Evolutionary conservation across 2,329 filamentous ascomycete species (phyloP).

Genomic region (Fusarium equiseti): DNA sequence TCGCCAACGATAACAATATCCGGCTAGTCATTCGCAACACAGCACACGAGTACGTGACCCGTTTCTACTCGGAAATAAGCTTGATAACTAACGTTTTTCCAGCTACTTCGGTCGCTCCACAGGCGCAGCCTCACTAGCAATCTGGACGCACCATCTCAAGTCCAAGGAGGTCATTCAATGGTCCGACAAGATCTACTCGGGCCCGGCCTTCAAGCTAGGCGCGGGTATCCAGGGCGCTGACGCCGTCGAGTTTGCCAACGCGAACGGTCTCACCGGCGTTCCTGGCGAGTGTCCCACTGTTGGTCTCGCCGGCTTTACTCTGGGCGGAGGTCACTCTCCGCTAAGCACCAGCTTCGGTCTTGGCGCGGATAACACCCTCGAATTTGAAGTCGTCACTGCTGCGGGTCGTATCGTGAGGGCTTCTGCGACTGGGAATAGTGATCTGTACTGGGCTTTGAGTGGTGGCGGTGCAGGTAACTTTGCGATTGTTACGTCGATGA

Average conservation of each 20-base stretch:
- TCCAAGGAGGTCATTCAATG: constrained; percentile 54
- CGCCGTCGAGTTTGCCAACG: constrained; percentile 59
- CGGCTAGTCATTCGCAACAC: constrained; percentile 66
- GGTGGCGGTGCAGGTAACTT: constrained; percentile 72
- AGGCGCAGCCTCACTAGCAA: constrained; percentile 59
- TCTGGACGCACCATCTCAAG: constrained; percentile 60
- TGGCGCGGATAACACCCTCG: constrained; percentile 69
- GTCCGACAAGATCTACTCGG: constrained; percentile 60
- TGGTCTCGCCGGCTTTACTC: constrained; percentile 69
- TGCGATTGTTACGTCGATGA: constrained; percentile 68
- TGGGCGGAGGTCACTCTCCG: constrained; percentile 67
- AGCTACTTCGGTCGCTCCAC: constrained; percentile 65
- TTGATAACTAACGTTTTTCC: background rate
- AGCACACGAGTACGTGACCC: constrained; percentile 61
- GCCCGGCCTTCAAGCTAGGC: constrained; percentile 65
- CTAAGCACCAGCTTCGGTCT: constrained; percentile 68
- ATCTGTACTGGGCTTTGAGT: constrained; percentile 73
- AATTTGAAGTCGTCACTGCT: constrained; percentile 67
- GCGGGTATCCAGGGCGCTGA: constrained; percentile 67
- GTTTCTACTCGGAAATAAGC: background rate
- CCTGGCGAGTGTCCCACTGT: constrained; percentile 68
- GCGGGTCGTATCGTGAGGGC: constrained; percentile 62
- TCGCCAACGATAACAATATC: constrained; percentile 55
- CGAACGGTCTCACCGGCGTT: constrained; percentile 62
- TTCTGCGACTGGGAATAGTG: constrained; percentile 60